Evolutionary conservation across 805 yeast genomes (phyloP).

Genomic region (Teunomyces gatunensis): DNA sequence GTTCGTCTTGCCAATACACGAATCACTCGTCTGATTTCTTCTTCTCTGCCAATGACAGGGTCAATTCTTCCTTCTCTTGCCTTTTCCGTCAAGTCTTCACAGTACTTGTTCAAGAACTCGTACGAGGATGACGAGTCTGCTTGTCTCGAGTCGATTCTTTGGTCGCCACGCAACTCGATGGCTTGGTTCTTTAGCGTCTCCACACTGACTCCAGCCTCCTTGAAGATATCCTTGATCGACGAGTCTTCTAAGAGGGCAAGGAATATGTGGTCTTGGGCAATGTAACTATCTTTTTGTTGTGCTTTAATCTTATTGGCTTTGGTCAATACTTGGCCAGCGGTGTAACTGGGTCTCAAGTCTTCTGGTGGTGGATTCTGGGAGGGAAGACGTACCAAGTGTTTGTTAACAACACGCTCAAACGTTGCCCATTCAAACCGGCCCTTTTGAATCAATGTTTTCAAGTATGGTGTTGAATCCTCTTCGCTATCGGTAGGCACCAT

Average conservation of each 20-base stretch:
- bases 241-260: slow-evolving; percentile 81
- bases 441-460: slow-evolving; percentile 79
- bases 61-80: slow-evolving; percentile 94
- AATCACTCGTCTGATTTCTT: slow-evolving; percentile 93
- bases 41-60: slow-evolving; percentile 98
- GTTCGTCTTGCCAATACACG: slow-evolving; percentile 96
- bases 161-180: slow-evolving; percentile 79
- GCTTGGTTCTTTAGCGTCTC: slow-evolving; percentile 78
- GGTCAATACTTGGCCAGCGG: slow-evolving; percentile 72
- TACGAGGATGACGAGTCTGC: slow-evolving; percentile 86
- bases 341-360: slow-evolving; percentile 70
- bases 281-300: slow-evolving; percentile 85
- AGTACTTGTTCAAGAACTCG: slow-evolving; percentile 86
- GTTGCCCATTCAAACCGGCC: slow-evolving; percentile 85
- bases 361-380: slow-evolving; percentile 87
- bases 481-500: slow-evolving; percentile 65
- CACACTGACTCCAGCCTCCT: slow-evolving; percentile 64
- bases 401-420: slow-evolving; percentile 78
- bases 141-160: slow-evolving; percentile 86
- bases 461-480: slow-evolving; percentile 46
- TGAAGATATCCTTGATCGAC: slow-evolving; percentile 65
- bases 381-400: slow-evolving; percentile 78
- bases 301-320: slow-evolving; percentile 75
- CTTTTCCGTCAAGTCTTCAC: slow-evolving; percentile 87
- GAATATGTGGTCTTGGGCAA: slow-evolving; percentile 92